These are phyloP conservation scores for Cymbopogon flexuosus DNA, from an alignment of 202 grass and related monocot species.

Conservation along the genomic window DNA sequence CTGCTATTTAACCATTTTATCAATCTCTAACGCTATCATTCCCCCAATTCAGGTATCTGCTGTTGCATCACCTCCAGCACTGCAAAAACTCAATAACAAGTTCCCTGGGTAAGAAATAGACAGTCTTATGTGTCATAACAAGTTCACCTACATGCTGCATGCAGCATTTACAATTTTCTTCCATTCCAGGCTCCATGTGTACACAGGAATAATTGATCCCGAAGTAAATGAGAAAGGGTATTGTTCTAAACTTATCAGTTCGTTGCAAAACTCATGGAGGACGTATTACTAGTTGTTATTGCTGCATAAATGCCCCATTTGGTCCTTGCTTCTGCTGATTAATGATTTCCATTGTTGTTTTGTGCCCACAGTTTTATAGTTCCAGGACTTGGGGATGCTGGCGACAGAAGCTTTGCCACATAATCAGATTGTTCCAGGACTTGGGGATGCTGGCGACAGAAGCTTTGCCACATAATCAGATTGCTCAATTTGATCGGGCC, in stretches of 20 bases:
- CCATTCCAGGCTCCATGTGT: slow-evolving; percentile 66
- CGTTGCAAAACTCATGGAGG: background rate
- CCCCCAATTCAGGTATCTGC: slow-evolving; percentile 66
- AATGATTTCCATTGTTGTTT: background rate
- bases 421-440: slow-evolving; percentile 46
- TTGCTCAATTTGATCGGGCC: background rate
- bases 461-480: slow-evolving; percentile 57
- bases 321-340: background rate
- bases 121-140: background rate
- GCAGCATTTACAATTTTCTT: background rate
- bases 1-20: background rate
- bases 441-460: slow-evolving; percentile 97
- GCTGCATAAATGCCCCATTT: background rate
- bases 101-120: slow-evolving; percentile 69
- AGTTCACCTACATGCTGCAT: background rate
- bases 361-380: slow-evolving; percentile 73
- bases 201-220: slow-evolving; percentile 80
- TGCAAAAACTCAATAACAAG: slow-evolving; percentile 73
- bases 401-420: slow-evolving; percentile 83
- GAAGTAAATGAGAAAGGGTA: slow-evolving; percentile 98
- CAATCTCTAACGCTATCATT: slow-evolving; percentile 5
- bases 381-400: slow-evolving; percentile 90
- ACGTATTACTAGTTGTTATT: background rate
- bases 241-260: slow-evolving; percentile 8
- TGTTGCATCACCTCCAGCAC: slow-evolving; percentile 81